Evolutionary conservation across 495 filamentous ascomycete genomes (phyloP).

Genomic region (Lophium mytilinum): DNA sequence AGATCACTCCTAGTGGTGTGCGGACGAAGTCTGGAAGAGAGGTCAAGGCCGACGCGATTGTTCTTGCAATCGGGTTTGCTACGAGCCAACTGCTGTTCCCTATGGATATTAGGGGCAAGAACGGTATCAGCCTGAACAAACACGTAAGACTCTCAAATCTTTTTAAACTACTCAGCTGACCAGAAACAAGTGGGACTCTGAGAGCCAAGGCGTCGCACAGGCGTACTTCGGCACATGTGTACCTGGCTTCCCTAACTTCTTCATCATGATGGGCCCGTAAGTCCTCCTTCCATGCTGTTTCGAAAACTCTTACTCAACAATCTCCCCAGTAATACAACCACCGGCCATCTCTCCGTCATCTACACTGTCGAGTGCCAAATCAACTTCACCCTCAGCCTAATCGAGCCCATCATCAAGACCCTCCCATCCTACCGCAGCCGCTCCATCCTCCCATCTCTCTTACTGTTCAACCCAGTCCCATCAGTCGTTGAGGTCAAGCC

Average conservation of each 20-base stretch:
- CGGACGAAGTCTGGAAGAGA: conserved; percentile 17
- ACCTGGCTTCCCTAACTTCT: conserved; percentile 31
- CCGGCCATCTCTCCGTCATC: conserved; percentile 31
- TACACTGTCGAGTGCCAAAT: conserved; percentile 34
- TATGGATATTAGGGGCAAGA: conserved; percentile 25
- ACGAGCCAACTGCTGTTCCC: conserved; percentile 29
- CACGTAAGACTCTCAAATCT: conserved; percentile 11
- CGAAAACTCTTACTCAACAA: background rate
- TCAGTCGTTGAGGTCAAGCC: conserved; percentile 22
- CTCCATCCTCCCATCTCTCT: conserved; percentile 2
- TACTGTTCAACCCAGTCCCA: background rate
- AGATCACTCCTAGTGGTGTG: conserved; percentile 21
- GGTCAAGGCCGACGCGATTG: conserved; percentile 28
- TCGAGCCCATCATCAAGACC: conserved; percentile 22
- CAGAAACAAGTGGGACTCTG: conserved; percentile 21
- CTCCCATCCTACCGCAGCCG: conserved; percentile 10
- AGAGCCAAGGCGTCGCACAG: conserved; percentile 21
- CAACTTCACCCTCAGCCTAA: conserved; percentile 28
- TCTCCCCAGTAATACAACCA: conserved; percentile 20
- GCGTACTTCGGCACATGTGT: conserved; percentile 30
- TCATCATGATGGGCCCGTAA: conserved; percentile 30
- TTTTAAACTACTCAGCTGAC: background rate
- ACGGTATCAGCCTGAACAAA: conserved; percentile 23
- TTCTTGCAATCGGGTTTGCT: conserved; percentile 29
- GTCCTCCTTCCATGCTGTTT: background rate